Percentiles rank a stretch among this genome's conserved stretches.
phyloP scores from a whole-genome alignment of 768 basidiomycete genomes.

The Rhizopogon vesiculosus region DNA sequence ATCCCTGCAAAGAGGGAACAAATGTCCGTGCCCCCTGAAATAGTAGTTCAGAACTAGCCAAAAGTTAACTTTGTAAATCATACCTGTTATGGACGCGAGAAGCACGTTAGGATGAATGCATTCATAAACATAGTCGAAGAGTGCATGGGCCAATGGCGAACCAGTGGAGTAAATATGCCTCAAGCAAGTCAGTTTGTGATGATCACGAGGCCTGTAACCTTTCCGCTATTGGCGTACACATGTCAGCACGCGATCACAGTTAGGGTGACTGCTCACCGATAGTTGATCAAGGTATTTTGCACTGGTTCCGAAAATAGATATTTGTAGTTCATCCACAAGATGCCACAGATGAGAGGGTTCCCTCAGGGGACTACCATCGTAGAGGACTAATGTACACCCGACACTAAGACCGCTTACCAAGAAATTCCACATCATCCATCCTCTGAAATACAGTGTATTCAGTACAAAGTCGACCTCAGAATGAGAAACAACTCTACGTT shows the following conservation, averaged over 20 bases:
- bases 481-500: conserved; percentile 42
- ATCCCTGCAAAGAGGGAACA: conserved; percentile 83
- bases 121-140: conserved; percentile 75
- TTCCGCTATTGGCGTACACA: conserved; percentile 38
- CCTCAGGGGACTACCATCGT: conserved; percentile 76
- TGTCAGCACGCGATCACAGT: conserved; percentile 5
- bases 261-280: conserved; percentile 39
- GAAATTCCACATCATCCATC: conserved; percentile 95
- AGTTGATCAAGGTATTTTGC: conserved; percentile 82
- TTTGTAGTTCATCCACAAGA: conserved; percentile 60
- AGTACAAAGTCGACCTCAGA: not conserved
- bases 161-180: conserved; percentile 80
- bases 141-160: conserved; percentile 62
- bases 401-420: conserved; percentile 59
- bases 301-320: conserved; percentile 79
- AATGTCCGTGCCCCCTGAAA: conserved; percentile 74
- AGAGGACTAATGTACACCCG: conserved; percentile 71
- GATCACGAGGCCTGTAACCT: conserved; percentile 59
- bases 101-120: conserved; percentile 59
- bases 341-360: conserved; percentile 65
- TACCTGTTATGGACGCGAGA: conserved; percentile 74
- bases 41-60: not conserved
- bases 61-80: conserved; percentile 4
- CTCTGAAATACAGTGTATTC: conserved; percentile 35
- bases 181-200: conserved; percentile 54